Percentiles rank a stretch among this genome's conserved stretches.
Conservation (phyloP, 78 protist genomes). For the Guillardia theta region DNA sequence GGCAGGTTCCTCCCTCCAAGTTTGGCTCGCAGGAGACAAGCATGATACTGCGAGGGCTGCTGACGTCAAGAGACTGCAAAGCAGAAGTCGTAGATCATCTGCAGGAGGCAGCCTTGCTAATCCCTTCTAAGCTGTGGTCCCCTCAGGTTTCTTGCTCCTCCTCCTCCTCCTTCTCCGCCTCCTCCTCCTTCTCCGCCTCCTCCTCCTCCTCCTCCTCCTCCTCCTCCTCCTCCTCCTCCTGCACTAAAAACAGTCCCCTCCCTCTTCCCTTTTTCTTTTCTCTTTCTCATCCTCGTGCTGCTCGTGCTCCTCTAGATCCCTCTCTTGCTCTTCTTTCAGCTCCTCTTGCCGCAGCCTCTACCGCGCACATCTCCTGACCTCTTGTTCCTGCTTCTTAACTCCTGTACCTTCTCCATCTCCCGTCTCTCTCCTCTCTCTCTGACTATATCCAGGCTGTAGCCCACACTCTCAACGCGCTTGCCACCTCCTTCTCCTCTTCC, state of each 20-base stretch:
- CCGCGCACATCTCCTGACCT: background rate
- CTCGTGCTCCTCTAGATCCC: background rate
- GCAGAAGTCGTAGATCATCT: background rate
- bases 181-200: background rate
- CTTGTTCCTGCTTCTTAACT: background rate
- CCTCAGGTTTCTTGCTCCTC: background rate
- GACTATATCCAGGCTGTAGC: too few species aligned
- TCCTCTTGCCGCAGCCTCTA: background rate
- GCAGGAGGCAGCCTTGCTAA: background rate
- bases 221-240: background rate
- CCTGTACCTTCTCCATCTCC: background rate
- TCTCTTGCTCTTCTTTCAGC: background rate
- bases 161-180: background rate
- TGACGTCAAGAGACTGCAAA: too few species aligned
- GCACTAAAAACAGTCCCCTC: background rate
- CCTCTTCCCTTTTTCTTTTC: background rate
- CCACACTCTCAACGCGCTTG: too few species aligned
- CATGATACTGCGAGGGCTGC: too few species aligned
- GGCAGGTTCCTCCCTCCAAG: too few species aligned
- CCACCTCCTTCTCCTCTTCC: background rate
- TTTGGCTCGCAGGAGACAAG: too few species aligned
- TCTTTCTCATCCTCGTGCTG: background rate
- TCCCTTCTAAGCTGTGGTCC: too few species aligned
- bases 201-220: background rate
- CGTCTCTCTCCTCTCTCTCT: background rate